Conservation (phyloP, 495 filamentous ascomycete species). For the Penicillium cinerascens region DNA sequence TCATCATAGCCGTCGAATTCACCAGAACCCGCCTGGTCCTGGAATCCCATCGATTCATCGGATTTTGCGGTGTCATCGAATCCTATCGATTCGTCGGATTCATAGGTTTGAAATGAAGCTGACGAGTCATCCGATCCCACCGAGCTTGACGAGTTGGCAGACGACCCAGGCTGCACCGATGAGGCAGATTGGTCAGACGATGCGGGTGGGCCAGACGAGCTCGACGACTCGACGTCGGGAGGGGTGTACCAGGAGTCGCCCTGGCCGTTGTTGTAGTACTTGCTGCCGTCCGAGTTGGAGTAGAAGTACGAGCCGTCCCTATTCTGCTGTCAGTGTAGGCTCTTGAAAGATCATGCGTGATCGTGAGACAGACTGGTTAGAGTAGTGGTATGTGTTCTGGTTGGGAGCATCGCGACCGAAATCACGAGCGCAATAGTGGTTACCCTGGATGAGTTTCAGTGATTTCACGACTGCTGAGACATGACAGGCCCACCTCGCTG, state of each 20-base stretch:
- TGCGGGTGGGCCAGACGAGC: neutral
- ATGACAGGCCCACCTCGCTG: conserved; percentile 20
- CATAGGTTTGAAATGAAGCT: too few relatives aligned
- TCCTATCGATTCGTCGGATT: too few relatives aligned
- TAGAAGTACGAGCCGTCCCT: conserved; percentile 43
- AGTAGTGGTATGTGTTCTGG: conserved; percentile 40
- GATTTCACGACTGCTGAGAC: neutral
- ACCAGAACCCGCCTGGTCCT: too few relatives aligned
- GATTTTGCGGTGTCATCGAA: too few relatives aligned
- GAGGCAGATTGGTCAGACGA: too few relatives aligned
- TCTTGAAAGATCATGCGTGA: neutral
- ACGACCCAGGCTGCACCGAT: too few relatives aligned
- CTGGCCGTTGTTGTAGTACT: conserved; percentile 38
- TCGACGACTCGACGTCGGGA: neutral
- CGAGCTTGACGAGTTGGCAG: too few relatives aligned
- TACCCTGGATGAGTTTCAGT: conserved; percentile 20
- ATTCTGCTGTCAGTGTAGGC: neutral
- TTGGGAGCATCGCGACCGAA: conserved; percentile 30
- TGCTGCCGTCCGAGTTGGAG: conserved; percentile 37
- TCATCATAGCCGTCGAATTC: too few relatives aligned
- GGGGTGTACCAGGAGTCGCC: conserved; percentile 29
- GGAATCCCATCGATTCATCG: too few relatives aligned
- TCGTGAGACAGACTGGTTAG: conserved; percentile 26
- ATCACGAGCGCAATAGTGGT: conserved; percentile 40
- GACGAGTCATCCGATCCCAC: too few relatives aligned